phyloP scores from a whole-genome alignment of 176 grass and related monocot genomes.

The Oryza glumipatula region DNA sequence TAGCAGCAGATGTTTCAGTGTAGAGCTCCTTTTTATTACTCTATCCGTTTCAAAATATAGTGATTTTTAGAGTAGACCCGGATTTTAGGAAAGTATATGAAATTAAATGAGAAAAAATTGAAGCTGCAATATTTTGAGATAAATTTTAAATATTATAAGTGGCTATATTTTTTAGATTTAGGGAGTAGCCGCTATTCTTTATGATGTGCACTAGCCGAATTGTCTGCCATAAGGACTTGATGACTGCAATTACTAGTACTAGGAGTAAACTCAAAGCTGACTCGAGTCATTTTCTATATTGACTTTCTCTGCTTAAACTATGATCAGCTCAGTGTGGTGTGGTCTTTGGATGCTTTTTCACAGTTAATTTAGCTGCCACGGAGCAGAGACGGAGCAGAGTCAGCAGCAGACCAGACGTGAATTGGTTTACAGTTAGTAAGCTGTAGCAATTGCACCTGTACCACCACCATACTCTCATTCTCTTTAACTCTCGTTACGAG shows the following conservation, averaged over 20 bases:
- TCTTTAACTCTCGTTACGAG: constrained; percentile 28
- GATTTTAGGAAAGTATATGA: too few species aligned
- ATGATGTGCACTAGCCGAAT: neutral
- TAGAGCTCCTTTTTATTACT: neutral
- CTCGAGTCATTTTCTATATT: neutral
- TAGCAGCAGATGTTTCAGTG: constrained; percentile 12
- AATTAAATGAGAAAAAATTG: too few species aligned
- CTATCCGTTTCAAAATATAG: too few species aligned
- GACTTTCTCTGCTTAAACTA: neutral
- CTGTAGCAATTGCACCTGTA: constrained; percentile 11
- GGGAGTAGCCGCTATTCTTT: neutral
- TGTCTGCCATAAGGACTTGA: constrained; percentile 2
- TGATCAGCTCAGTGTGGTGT: constrained; percentile 5
- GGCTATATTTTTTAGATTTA: too few species aligned
- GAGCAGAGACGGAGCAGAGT: constrained; percentile 26
- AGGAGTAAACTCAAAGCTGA: neutral
- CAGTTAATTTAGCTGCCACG: constrained; percentile 23
- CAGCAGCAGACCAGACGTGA: constrained; percentile 23
- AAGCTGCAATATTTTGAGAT: too few species aligned
- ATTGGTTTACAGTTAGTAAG: constrained; percentile 38
- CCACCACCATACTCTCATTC: neutral
- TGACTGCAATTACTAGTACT: neutral
- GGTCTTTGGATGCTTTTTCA: constrained; percentile 19
- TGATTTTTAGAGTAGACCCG: too few species aligned
- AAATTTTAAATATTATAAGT: too few species aligned